Conservation (phyloP, 768 basidiomycete genomes). For the Lyophyllum decastes region DNA sequence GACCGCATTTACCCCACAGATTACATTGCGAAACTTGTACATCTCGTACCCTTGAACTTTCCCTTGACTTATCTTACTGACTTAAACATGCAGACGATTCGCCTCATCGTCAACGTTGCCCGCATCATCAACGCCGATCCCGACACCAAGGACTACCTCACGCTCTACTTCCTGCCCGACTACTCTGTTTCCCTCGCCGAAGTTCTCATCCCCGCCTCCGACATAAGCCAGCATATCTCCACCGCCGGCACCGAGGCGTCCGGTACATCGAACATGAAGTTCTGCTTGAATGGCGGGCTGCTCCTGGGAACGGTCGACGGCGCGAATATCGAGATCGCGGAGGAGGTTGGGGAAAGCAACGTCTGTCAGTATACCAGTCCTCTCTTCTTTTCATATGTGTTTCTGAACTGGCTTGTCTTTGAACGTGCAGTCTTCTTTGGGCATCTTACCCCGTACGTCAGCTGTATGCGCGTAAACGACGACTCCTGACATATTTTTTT, state of each 20-base stretch:
- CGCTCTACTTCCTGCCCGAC: conserved; percentile 94
- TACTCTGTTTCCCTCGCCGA: conserved; percentile 88
- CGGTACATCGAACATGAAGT: conserved; percentile 86
- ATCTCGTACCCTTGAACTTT: neutral
- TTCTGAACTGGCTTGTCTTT: neutral
- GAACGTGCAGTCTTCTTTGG: conserved; percentile 80
- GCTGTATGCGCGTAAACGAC: neutral
- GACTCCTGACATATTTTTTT: neutral
- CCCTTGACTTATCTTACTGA: neutral
- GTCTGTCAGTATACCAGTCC: conserved; percentile 64
- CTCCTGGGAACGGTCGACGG: conserved; percentile 91
- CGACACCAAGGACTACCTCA: conserved; percentile 84
- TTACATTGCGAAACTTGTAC: conserved; percentile 87
- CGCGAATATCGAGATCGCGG: conserved; percentile 95
- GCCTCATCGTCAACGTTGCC: conserved; percentile 90
- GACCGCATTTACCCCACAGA: conserved; percentile 39
- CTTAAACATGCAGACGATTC: conserved; percentile 66
- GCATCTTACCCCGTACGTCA: conserved; percentile 68
- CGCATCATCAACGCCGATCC: conserved; percentile 80
- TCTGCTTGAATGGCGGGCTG: conserved; percentile 89
- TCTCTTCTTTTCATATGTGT: neutral
- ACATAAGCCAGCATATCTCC: conserved; percentile 95
- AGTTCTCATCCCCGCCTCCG: conserved; percentile 86
- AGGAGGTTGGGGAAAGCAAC: conserved; percentile 90
- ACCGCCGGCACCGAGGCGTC: conserved; percentile 95